Evolutionary conservation across 805 yeast species (phyloP).

Genomic region (Ogataea zsoltii): DNA sequence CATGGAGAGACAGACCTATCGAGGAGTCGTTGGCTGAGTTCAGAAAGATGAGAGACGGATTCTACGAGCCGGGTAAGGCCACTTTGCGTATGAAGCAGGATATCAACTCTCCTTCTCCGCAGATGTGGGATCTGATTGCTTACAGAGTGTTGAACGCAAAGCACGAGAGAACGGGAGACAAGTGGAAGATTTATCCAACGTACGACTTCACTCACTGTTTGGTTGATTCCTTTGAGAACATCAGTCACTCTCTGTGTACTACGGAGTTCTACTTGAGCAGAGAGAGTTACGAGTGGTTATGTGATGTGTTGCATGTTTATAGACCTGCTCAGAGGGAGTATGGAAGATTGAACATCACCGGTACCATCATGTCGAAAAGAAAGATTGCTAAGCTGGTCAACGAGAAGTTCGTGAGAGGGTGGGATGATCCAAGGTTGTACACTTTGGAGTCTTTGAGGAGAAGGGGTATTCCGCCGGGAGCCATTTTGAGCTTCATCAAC

Average conservation of each 20-base stretch:
- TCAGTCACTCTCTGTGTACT: constrained; percentile 94
- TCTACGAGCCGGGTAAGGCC: constrained; percentile 86
- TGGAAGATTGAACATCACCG: constrained; percentile 93
- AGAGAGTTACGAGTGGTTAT: constrained; percentile 97
- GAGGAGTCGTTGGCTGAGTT: constrained; percentile 81
- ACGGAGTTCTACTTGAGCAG: constrained; percentile 91
- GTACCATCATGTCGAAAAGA: constrained; percentile 92
- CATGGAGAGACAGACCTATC: constrained; percentile 66
- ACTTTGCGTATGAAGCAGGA: constrained; percentile 97
- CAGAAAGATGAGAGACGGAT: constrained; percentile 89
- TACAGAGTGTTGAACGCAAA: constrained; percentile 90
- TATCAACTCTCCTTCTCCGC: constrained; percentile 86
- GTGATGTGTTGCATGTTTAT: constrained; percentile 91
- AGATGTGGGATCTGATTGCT: constrained; percentile 99
- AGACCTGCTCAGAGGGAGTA: constrained; percentile 99
- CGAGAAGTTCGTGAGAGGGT: constrained; percentile 80
- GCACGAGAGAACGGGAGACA: constrained; percentile 95
- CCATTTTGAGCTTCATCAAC: constrained; percentile 87
- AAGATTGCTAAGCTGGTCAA: constrained; percentile 91
- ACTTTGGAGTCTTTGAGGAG: constrained; percentile 93
- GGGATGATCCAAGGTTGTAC: constrained; percentile 98
- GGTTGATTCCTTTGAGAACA: constrained; percentile 96
- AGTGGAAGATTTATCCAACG: constrained; percentile 98
- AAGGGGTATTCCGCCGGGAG: constrained; percentile 99
- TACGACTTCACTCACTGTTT: constrained; percentile 99